These are phyloP conservation scores for Sistotremastrum suecicum DNA, from an alignment of 768 basidiomycete genomes.

Conservation along the genomic window DNA sequence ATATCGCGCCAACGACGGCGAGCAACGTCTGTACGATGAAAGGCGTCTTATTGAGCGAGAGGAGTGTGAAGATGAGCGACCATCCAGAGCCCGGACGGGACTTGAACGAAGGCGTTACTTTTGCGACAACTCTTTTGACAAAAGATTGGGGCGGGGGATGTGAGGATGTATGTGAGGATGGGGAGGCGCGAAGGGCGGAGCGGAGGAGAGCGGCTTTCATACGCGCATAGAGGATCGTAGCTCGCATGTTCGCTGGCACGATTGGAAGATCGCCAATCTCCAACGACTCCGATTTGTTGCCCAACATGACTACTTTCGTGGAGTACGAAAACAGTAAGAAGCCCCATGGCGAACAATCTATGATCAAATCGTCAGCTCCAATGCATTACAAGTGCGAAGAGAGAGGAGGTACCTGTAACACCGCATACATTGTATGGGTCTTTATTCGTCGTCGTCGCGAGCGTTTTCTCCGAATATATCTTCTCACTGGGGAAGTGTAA, in stretches of 20 bases:
- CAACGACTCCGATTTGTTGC: slow-evolving; percentile 54
- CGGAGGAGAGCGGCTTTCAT: too few species aligned
- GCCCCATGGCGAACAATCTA: slow-evolving; percentile 45
- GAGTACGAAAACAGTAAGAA: slow-evolving; percentile 76
- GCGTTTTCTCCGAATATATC: slow-evolving; percentile 63
- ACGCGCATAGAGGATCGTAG: slow-evolving; percentile 5
- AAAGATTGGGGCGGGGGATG: too few species aligned
- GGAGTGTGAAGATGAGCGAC: slow-evolving; percentile 45
- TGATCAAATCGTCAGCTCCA: not conserved
- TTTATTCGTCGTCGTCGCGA: slow-evolving; percentile 43
- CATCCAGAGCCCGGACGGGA: slow-evolving; percentile 51
- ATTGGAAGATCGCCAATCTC: slow-evolving; percentile 85
- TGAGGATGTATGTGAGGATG: too few species aligned
- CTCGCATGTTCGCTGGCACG: slow-evolving; percentile 59
- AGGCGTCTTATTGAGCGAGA: slow-evolving; percentile 35
- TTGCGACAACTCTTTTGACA: too few species aligned
- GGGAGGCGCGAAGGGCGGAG: too few species aligned
- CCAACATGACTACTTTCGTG: slow-evolving; percentile 77
- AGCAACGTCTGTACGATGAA: slow-evolving; percentile 32
- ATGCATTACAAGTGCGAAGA: not conserved
- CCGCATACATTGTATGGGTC: slow-evolving; percentile 68
- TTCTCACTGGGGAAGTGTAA: slow-evolving; percentile 59
- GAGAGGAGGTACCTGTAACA: slow-evolving; percentile 23
- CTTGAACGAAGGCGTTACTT: slow-evolving; percentile 26
- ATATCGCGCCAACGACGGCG: slow-evolving; percentile 38